These are phyloP conservation scores for Sporothrix pseudoabietina DNA, from an alignment of 2,329 filamentous ascomycete species.

Conservation along the genomic window DNA sequence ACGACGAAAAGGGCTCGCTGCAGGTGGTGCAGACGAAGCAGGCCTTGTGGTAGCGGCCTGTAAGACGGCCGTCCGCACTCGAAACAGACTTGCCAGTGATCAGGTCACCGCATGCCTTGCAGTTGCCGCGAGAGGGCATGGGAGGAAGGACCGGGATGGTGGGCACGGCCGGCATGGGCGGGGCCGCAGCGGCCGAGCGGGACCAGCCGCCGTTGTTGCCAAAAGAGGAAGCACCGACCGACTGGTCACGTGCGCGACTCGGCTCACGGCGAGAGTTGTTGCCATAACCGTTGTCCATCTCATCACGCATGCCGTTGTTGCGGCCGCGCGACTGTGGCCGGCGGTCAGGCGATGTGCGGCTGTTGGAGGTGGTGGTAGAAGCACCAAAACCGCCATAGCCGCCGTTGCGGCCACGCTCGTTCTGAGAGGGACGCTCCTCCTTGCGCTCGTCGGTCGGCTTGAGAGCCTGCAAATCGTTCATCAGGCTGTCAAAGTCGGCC, in stretches of 20 bases:
- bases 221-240: not conserved
- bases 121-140: slow-evolving; percentile 65
- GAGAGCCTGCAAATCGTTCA: slow-evolving; percentile 60
- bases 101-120: slow-evolving; percentile 75
- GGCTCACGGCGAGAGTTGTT: not conserved
- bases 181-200: slow-evolving; percentile 45
- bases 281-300: not conserved
- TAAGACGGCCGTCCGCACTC: slow-evolving; percentile 87
- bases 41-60: slow-evolving; percentile 89
- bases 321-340: slow-evolving; percentile 27
- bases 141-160: slow-evolving; percentile 37
- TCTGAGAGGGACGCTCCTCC: slow-evolving; percentile 1
- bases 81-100: slow-evolving; percentile 93
- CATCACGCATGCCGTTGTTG: slow-evolving; percentile 8
- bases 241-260: slow-evolving; percentile 20
- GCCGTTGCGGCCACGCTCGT: slow-evolving; percentile 6
- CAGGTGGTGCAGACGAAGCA: slow-evolving; percentile 94
- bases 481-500: slow-evolving; percentile 54
- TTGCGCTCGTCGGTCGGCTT: slow-evolving; percentile 32
- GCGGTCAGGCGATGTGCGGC: slow-evolving; percentile 29
- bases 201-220: slow-evolving; percentile 35
- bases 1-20: slow-evolving; percentile 74
- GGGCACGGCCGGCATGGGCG: slow-evolving; percentile 6
- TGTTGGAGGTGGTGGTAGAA: not conserved
- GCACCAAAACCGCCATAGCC: not conserved